These are phyloP conservation scores for Helotiales sp. DNA, from an alignment of 2,329 filamentous ascomycete species.

Conservation along the genomic window DNA sequence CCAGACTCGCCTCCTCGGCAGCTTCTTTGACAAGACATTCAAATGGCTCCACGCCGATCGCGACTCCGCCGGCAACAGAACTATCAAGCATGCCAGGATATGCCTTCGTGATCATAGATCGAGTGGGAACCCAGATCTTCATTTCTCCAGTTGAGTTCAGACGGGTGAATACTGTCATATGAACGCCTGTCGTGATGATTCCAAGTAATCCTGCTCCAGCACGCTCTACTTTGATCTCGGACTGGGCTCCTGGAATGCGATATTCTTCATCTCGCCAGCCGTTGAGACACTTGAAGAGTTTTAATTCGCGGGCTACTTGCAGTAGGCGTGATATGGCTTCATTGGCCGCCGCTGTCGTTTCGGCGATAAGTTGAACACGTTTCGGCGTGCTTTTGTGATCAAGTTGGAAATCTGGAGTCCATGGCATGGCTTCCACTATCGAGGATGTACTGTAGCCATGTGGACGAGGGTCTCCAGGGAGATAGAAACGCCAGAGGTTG, in stretches of 20 bases:
- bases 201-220: conserved; percentile 74
- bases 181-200: conserved; percentile 75
- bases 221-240: conserved; percentile 69
- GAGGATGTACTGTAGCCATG: conserved; percentile 17
- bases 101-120: conserved; percentile 77
- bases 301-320: conserved; percentile 1
- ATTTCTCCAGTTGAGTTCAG: conserved; percentile 55
- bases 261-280: conserved; percentile 20
- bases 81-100: conserved; percentile 90
- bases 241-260: conserved; percentile 16
- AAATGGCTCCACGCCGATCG: conserved; percentile 76
- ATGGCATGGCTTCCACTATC: conserved; percentile 20
- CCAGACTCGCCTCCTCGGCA: conserved; percentile 83
- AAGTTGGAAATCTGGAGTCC: conserved; percentile 16
- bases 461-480: conserved; percentile 15
- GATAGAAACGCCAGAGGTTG: conserved; percentile 18
- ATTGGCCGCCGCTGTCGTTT: neutral
- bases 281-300: conserved; percentile 5
- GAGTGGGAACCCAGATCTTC: conserved; percentile 80
- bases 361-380: conserved; percentile 9
- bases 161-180: conserved; percentile 74
- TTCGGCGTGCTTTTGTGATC: neutral
- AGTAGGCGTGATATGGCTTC: conserved; percentile 8
- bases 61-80: conserved; percentile 81
- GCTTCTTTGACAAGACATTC: conserved; percentile 85